Conservation (phyloP, 805 yeast genomes). For the Candida caryicola region DNA sequence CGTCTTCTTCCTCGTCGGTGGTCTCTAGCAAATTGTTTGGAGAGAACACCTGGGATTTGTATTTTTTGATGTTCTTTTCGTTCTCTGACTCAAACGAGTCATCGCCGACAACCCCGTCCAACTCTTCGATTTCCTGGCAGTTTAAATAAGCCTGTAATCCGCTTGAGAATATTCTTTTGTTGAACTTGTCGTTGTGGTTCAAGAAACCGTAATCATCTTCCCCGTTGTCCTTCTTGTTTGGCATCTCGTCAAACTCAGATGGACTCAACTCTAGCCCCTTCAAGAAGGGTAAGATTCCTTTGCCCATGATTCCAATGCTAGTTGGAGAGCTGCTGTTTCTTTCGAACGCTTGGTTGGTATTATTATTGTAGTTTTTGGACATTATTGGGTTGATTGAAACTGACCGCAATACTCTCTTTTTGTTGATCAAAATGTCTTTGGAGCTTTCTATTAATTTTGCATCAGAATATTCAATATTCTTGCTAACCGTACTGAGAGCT, state of each 20-base stretch:
- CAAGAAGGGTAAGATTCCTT: conserved; percentile 3
- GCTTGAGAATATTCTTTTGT: conserved; percentile 25
- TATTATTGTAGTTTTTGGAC: conserved; percentile 11
- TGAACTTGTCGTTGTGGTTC: conserved; percentile 23
- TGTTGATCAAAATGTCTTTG: conserved; percentile 42
- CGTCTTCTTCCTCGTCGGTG: conserved; percentile 13
- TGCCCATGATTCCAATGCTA: conserved; percentile 2
- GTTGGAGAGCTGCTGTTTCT: background rate
- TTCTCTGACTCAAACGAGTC: conserved; percentile 9
- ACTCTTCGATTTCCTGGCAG: conserved; percentile 18
- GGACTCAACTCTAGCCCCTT: conserved; percentile 1
- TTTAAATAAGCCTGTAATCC: conserved; percentile 25
- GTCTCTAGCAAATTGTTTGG: conserved; percentile 7
- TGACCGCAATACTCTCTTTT: conserved; percentile 41
- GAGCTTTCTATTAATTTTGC: conserved; percentile 50
- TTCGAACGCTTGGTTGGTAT: background rate
- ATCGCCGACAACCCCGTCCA: conserved; percentile 8
- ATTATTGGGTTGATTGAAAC: conserved; percentile 30
- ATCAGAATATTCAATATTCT: conserved; percentile 47
- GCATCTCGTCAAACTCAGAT: background rate
- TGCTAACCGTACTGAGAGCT: conserved; percentile 13
- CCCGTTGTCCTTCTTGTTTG: conserved; percentile 8
- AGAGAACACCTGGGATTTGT: conserved; percentile 34
- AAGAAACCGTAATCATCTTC: conserved; percentile 33
- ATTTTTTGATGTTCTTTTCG: conserved; percentile 28